A percentile compares a stretch with the other conserved stretches of the same genome.
phyloP scores from a whole-genome alignment of 768 basidiomycete species.

The Lactifluus echinatus region DNA sequence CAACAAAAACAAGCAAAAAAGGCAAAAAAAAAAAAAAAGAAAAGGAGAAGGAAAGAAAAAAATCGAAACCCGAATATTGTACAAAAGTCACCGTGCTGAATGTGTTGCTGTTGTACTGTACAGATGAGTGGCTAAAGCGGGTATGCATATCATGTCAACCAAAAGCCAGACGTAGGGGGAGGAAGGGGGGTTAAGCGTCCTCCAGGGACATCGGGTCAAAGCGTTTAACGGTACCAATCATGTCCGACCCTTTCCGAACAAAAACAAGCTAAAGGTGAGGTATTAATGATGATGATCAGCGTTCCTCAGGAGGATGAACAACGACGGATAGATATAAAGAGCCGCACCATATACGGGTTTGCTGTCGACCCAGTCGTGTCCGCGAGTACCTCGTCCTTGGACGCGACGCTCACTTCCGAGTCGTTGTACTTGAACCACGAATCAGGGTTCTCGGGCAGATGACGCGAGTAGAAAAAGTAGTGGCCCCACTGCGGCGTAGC shows the following conservation, averaged over 20 bases:
- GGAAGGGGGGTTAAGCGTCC: slow-evolving; percentile 18
- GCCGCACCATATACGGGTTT: slow-evolving; percentile 79
- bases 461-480: slow-evolving; percentile 92
- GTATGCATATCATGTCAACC: slow-evolving; percentile 1
- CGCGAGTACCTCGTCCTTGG: slow-evolving; percentile 75
- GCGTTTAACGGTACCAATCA: slow-evolving; percentile 76
- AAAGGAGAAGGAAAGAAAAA: not conserved
- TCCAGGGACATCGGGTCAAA: slow-evolving; percentile 31
- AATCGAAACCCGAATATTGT: too few species aligned
- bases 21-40: not conserved
- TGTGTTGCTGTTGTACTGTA: slow-evolving; percentile 6
- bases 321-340: not conserved
- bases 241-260: slow-evolving; percentile 67
- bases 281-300: not conserved
- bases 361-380: slow-evolving; percentile 87
- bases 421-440: slow-evolving; percentile 98
- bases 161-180: not conserved
- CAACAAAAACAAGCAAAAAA: too few species aligned
- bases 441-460: slow-evolving; percentile 72
- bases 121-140: slow-evolving; percentile 9
- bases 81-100: not conserved
- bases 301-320: too few species aligned
- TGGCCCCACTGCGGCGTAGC: slow-evolving; percentile 83
- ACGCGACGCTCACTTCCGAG: slow-evolving; percentile 68
- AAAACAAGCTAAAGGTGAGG: slow-evolving; percentile 72